Base-by-base conservation (phyloP, 2,329 filamentous ascomycete genomes). In the Xylaria sp. region DNA sequence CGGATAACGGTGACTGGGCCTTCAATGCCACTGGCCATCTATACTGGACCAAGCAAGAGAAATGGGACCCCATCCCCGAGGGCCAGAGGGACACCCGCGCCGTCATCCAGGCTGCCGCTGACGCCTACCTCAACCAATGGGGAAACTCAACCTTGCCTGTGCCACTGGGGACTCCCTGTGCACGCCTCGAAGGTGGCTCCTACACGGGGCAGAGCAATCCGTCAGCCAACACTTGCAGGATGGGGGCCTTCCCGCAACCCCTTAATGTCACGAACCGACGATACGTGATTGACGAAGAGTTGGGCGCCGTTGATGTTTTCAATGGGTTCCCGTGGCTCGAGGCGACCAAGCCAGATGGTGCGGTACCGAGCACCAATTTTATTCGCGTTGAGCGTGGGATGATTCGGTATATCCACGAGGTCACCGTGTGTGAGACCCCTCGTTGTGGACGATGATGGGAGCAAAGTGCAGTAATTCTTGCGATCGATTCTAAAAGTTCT, bases 1-100 rank as follows among this genome's bases (percentile, higher is more conserved):
- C 76, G 2, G 77, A 79, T 51, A 65, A 52, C 15, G 77, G 77
- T 6, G 78, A 79, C 63, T 79, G 78, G 78, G 73, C 73, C n/a
- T 79, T 79, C 69, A 77, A 79, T 55, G 78, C 76, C 8, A 75
- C 74, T 1, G 77, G 74, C 3, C 73, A 75, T 25, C 67, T 77
- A 3, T 71, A 73, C 60, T 79, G 74, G 74, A 74, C 72, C 48
- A 66, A 65, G 32, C 76, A 74, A 52, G 78, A 79, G 57, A 75
- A 73, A 52, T 79, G 78, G 78, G 77, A 78, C 34, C 62, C 72
- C 12, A 76, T 79, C 64, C 78, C 77, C 12, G 75, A 74, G 48
- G 72, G 51, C 1, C 67, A 71, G 63, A 72, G 76, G 15, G 76
- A 79, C 67, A 73, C 69, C 3, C 75, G 77, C 15, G 74, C 70